These are phyloP conservation scores for Clavulina sp. DNA, from an alignment of 768 basidiomycete genomes.

Conservation along the genomic window DNA sequence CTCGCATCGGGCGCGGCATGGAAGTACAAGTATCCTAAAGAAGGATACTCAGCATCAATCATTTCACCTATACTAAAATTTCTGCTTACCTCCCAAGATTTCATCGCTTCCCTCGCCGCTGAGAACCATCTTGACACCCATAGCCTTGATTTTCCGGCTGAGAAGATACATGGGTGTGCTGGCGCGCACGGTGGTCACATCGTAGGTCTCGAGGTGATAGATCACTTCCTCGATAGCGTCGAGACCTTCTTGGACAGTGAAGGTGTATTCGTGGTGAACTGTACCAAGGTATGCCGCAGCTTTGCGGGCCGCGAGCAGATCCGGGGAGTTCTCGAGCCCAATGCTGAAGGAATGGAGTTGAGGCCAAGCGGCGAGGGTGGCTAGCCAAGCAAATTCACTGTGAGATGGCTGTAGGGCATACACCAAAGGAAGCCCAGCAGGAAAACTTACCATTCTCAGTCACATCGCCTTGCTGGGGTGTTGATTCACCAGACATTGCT, in stretches of 20 bases:
- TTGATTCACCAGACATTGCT: constrained; percentile 31
- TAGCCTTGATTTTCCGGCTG: constrained; percentile 96
- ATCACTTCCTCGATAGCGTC: constrained; percentile 97
- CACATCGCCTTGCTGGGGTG: constrained; percentile 11
- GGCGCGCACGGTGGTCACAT: constrained; percentile 95
- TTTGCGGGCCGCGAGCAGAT: constrained; percentile 83
- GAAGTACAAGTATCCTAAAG: constrained; percentile 90
- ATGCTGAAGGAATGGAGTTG: constrained; percentile 96
- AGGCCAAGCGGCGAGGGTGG: constrained; percentile 75
- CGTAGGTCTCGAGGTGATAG: constrained; percentile 95
- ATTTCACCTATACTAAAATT: neutral
- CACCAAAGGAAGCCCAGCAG: neutral
- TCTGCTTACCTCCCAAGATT: constrained; percentile 67
- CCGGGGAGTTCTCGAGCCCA: constrained; percentile 86
- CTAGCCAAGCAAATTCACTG: constrained; percentile 19
- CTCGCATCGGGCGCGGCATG: constrained; percentile 82
- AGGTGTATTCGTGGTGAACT: constrained; percentile 91
- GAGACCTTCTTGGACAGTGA: constrained; percentile 93
- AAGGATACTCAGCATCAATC: neutral
- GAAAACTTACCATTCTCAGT: constrained; percentile 35
- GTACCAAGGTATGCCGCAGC: constrained; percentile 89
- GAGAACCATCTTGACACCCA: constrained; percentile 99
- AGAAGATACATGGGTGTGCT: constrained; percentile 98
- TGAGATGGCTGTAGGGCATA: neutral
- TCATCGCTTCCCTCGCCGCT: constrained; percentile 97